Evolutionary conservation across 768 basidiomycete genomes (phyloP), one percentile per base, ranked within the genome.

Genomic region (Phylloporus arenicola): DNA sequence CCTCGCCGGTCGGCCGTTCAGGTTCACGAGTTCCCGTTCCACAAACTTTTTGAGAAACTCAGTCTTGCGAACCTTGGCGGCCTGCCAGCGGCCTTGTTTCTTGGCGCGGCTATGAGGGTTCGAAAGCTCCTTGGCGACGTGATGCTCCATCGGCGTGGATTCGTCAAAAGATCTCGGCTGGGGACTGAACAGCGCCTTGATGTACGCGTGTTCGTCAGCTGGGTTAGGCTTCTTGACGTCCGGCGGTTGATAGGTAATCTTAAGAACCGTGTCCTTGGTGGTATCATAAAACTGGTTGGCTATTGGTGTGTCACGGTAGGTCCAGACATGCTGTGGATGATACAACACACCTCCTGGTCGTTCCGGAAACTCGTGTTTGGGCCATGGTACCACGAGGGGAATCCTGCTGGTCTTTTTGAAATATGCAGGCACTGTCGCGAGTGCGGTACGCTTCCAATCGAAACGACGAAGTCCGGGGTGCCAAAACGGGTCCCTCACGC

Each of bases 101-200:
- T 88, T 90, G 9, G 88, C 86, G 17, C 87, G 83, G 12, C 86
- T 81, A 61, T 90, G 84, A 22, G 88, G 88, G 65, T 91, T 90
- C 24, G 86, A 75, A 34, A 92, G 78, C 60, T 92, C 90, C 53
- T 77, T 77, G 40, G 71, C 63, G 50, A 92, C 68, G 60, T 81
- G 80, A 20, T 77, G 61, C 63, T 92, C 90, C 52, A 88, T 74
- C 12, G 86, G 85, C 10, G 73, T 70, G 13, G 74, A 66, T 11
- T 75, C 73, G 27, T 82, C 75, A 54, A 76, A 77, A 25, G 75
- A 61, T n/a, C 64, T 59, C 25, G 69, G 68, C 24, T 60, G 60
- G 11, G 74, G 71, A 47, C 75, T 75, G 38, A 65, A 64, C 27
- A 75, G 57, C 22, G 78, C 75, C 50, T 78, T 81, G 57, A 86